A percentile compares a stretch with the other conserved stretches of the same genome.
These are phyloP conservation scores for Hymenoscyphus infarciens DNA, from an alignment of 2,329 filamentous ascomycete species.

Conservation along the genomic window DNA sequence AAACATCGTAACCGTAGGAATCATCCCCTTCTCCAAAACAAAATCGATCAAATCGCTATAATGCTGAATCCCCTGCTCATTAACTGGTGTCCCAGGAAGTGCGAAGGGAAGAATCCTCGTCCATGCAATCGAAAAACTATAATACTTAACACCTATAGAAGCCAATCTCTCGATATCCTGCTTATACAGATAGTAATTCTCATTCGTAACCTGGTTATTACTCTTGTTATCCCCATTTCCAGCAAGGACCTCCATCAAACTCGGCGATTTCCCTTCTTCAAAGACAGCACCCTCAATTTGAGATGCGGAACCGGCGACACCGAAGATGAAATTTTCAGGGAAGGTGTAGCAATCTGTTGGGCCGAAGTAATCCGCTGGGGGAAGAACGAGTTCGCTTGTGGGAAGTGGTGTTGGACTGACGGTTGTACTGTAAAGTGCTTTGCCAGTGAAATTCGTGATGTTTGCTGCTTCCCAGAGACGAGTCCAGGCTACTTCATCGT, in stretches of 20 bases:
- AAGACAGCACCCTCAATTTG: conserved; percentile 44
- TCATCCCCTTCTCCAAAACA: conserved; percentile 47
- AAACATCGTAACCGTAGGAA: conserved; percentile 44
- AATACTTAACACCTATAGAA: conserved; percentile 48
- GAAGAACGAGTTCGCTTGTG: conserved; percentile 9
- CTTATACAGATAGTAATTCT: conserved; percentile 53
- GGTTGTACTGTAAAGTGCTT: conserved; percentile 10
- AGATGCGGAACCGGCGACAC: conserved; percentile 45
- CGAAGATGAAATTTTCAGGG: conserved; percentile 44
- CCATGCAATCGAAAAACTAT: conserved; percentile 51
- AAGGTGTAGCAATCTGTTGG: conserved; percentile 22
- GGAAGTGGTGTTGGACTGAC: conserved; percentile 10
- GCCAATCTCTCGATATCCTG: conserved; percentile 52
- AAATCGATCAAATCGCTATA: conserved; percentile 51
- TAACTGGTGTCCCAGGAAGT: conserved; percentile 47
- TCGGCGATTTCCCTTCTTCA: conserved; percentile 40
- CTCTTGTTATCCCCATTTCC: conserved; percentile 18
- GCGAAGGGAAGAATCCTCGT: conserved; percentile 49
- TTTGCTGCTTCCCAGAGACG: conserved; percentile 5
- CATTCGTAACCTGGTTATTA: conserved; percentile 38
- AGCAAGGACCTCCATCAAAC: conserved; percentile 13
- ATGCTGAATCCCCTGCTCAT: conserved; percentile 47
- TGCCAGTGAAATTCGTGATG: neutral
- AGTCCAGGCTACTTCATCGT: conserved; percentile 7
- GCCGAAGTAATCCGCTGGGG: conserved; percentile 4